These are phyloP conservation scores for Pseudonitzschia multiseries DNA, from an alignment of 108 stramenopile species.

Conservation along the genomic window DNA sequence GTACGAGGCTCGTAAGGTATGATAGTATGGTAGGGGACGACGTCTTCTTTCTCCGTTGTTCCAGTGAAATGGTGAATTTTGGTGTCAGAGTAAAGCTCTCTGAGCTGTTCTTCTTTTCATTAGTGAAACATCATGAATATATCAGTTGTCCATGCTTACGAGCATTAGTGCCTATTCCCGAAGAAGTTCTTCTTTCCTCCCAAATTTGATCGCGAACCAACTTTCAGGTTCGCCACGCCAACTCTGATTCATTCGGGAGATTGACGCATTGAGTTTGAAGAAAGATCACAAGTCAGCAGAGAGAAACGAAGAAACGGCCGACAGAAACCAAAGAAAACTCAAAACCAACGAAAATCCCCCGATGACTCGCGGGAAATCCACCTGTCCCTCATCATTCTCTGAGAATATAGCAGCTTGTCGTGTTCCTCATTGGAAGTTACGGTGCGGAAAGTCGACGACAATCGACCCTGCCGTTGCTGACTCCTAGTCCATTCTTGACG, in stretches of 20 bases:
- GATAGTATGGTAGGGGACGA: not conserved
- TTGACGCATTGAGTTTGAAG: constrained; percentile 6
- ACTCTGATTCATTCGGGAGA: constrained; percentile 7
- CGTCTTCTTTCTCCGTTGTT: not conserved
- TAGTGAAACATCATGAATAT: too few species aligned
- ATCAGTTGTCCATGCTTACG: not conserved
- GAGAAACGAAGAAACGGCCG: not conserved
- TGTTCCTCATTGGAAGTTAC: not conserved
- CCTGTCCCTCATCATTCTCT: not conserved
- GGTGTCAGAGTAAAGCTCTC: not conserved
- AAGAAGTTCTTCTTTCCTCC: constrained; percentile 1
- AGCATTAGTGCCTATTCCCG: too few species aligned
- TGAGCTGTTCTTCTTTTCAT: not conserved
- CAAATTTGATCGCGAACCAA: not conserved
- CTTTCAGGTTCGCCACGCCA: constrained; percentile 5
- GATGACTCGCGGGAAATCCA: not conserved
- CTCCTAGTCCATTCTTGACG: not conserved
- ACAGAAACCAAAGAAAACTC: not conserved
- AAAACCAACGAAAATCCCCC: not conserved
- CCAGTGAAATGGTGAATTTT: too few species aligned
- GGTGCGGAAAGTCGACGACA: constrained; percentile 5
- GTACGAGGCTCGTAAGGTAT: too few species aligned
- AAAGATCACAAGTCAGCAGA: constrained; percentile 4
- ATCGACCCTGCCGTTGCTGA: not conserved
- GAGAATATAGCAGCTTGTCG: constrained; percentile 2